Evolutionary conservation across 73 alveolate species (phyloP), one percentile per base, ranked within the genome.

Genomic region (Blepharisma japonicum): DNA sequence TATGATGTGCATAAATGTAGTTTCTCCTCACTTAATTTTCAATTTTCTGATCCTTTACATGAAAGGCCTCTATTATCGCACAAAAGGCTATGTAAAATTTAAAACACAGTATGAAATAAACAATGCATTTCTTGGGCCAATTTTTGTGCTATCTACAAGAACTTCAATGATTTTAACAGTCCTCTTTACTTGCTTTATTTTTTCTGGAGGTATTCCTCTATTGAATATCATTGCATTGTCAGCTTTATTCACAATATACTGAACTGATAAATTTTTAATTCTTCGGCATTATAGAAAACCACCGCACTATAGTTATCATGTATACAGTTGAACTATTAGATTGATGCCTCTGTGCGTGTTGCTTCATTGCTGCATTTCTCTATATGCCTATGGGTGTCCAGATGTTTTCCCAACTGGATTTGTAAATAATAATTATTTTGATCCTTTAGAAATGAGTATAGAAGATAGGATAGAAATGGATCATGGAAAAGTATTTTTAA

Each of bases 21-120:
- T 61, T 2, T 61, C 74, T 14, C 74, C 74, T 20, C 74, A 61
- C 5, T 25, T 61, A 9, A 61, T 61, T 20, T 61, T 18, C 23
- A 8, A 14, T n/a, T 14, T 61, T 25, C 39, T 61, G 2, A 48
- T 45, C 9, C 14, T 39, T 61, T 61, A 61, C 5, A n/a, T 39
- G 18, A n/a, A 14, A 8, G 47, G 74, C 18, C 47, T 39, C 47
- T 61, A 39, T 61, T 9, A 25, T 14, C 38, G 74, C 6, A 61
- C 74, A 61, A 25, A 25, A 25, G 23, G 47, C 14, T 61, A 61
- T 25, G 0, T 20, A 25, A 38, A 72, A n/a, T 14, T 14, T 2
- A 61, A 61, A 61, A 53, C 68, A n/a, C 23, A 53, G 3, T n/a
- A 53, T 14, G 68, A 53, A 20, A n/a, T 53, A 53, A 53, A 53